Base-by-base conservation (phyloP, 2,329 filamentous ascomycete genomes). In the Ceratocystiopsis minuta region DNA sequence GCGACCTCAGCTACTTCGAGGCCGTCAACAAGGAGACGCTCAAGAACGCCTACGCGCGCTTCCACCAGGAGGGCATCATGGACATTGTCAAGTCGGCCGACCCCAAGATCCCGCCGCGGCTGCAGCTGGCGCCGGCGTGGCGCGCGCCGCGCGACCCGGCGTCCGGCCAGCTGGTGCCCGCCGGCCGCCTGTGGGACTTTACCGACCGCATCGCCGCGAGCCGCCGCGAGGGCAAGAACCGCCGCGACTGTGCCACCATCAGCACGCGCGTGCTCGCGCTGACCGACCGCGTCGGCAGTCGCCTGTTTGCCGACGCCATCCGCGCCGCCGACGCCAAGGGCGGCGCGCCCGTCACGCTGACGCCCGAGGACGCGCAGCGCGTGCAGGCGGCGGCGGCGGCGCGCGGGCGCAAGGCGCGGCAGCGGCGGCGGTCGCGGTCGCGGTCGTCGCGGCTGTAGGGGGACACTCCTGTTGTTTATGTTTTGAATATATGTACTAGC, bases 11-110 rank as follows among this genome's bases (percentile, higher is more conserved):
- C 28, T 98, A 98, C 61, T 96, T 95, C 51, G 90, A 98, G 61
- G 87, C 90, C 3, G 88, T 98, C 49, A 98, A 98, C 66, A 95
- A 95, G 53, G 88, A 98, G 59, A 93, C 87, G 0, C 71, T 98
- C 43, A 93, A 90, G 55, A 98, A 98, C 58, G 80, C 87, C 0
- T 95, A 88, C 59, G 69, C 75, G 34, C 75, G 85, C 15, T 93
- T 93, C 53, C 78, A 87, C 51, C 85, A 95, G 54, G 88, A 96
- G 52, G 83, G 86, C 10, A 92, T 96, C 48, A 68, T 96, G 43
- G 64, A 82, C 37, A 70, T 87, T 0, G 68, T 80, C 28, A 82
- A 81, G 52, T 67, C 68, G 42, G 78, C 80, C 46, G 78, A 80
- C 46, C 51, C 67, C 31, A 79, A 79, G 49, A 60, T 68, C 1